Conservation (phyloP, 371 early-diverging fungal species). For the Rhizomucor pusillus region DNA sequence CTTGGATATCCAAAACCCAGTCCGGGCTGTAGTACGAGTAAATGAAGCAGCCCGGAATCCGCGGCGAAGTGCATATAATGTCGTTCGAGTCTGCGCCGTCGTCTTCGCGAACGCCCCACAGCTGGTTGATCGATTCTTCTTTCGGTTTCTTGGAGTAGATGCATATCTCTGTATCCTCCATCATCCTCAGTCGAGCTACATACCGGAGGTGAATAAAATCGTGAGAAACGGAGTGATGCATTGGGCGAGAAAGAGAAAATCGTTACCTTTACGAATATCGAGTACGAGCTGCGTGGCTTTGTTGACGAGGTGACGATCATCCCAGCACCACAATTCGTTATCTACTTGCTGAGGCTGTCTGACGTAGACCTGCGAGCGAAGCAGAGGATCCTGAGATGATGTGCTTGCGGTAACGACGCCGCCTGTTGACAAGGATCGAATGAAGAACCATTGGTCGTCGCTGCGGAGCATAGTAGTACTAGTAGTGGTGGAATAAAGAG, state of each 20-base stretch:
- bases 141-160: conserved; percentile 32
- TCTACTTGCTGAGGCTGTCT: conserved; percentile 25
- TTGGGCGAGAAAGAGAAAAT: not conserved
- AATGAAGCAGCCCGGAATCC: conserved; percentile 11
- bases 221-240: not conserved
- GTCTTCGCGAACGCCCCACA: conserved; percentile 34
- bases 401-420: conserved; percentile 31
- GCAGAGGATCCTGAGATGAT: conserved; percentile 4
- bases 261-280: conserved; percentile 49
- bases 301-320: conserved; percentile 35
- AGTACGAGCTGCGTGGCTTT: conserved; percentile 41
- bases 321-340: conserved; percentile 45
- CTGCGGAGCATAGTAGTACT: not conserved
- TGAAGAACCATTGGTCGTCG: conserved; percentile 37
- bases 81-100: conserved; percentile 20
- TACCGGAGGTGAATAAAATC: not conserved
- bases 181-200: conserved; percentile 30
- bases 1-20: conserved; percentile 47
- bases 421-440: conserved; percentile 32
- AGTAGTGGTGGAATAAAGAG: conserved; percentile 6
- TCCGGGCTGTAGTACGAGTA: conserved; percentile 35
- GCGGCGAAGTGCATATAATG: too few relatives aligned
- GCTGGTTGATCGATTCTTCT: conserved; percentile 40
- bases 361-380: conserved; percentile 42
- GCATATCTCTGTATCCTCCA: conserved; percentile 53